Conservation (phyloP, 2,329 filamentous ascomycete genomes). For the Colletotrichum nymphaeae region DNA sequence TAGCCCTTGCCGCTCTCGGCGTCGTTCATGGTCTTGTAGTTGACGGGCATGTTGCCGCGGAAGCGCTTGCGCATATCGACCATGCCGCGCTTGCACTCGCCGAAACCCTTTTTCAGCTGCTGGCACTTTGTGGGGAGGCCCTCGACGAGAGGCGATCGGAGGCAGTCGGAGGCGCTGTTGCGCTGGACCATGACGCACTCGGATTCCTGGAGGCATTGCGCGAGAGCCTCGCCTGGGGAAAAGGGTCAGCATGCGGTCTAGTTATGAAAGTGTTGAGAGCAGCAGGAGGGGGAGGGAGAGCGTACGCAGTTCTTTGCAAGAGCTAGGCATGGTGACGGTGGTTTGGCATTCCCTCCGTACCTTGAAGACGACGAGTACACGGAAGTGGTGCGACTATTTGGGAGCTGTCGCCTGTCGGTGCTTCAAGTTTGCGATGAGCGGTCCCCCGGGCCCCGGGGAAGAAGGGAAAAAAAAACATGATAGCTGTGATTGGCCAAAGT, state of each 20-base stretch:
- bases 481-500: slow-evolving; percentile 11
- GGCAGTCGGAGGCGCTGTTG: slow-evolving; percentile 87
- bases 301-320: slow-evolving; percentile 97
- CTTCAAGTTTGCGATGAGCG: slow-evolving; percentile 40
- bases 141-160: slow-evolving; percentile 83
- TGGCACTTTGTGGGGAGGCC: slow-evolving; percentile 89
- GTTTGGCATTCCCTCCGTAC: slow-evolving; percentile 28
- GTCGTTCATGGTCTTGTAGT: slow-evolving; percentile 70
- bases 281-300: no score
- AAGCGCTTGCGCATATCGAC: slow-evolving; percentile 99
- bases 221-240: slow-evolving; percentile 83
- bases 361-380: neutral
- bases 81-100: slow-evolving; percentile 95
- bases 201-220: slow-evolving; percentile 93
- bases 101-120: slow-evolving; percentile 91
- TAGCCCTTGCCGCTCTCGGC: slow-evolving; percentile 69
- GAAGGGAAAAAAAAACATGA: neutral
- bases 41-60: slow-evolving; percentile 89
- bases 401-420: slow-evolving; percentile 27
- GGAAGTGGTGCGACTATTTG: slow-evolving; percentile 27
- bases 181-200: slow-evolving; percentile 96
- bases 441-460: neutral
- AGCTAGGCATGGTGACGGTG: slow-evolving; percentile 81
- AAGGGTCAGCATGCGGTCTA: slow-evolving; percentile 4
- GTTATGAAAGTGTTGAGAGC: no score